Evolutionary conservation across 768 basidiomycete genomes (phyloP), one percentile per base, ranked within the genome.

Genomic region (Austroboletus festivus): DNA sequence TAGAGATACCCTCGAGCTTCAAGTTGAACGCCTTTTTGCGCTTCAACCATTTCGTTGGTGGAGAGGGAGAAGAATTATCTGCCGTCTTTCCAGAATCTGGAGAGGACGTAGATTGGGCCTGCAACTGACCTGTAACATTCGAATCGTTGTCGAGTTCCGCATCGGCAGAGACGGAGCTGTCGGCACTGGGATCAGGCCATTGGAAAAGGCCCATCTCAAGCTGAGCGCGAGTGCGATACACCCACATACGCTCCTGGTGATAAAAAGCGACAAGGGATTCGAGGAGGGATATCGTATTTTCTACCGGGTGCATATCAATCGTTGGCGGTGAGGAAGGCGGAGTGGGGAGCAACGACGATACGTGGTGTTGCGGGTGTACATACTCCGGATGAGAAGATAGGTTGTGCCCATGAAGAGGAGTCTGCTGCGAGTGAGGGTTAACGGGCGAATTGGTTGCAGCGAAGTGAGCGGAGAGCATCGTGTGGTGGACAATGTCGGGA

Each of bases 401-500:
- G 39, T 9, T 56, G 60, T 51, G 61, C 13, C 31, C 31, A 46
- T 58, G 56, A 61, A 42, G 70, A 44, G 52, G 64, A 38, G 61
- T 67, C 54, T 60, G 57, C 23, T 58, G 65, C 19, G 53, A 16
- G n/a, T 54, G 57, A 7, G 55, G 51, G 21, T 56, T 59, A 23
- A 47, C 45, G 42, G 52, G 55, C n/a, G 64, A 49, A 22, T 44
- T 48, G 47, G 44, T 43, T 0, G 56, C 42, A 48, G 31, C 12
- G 13, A 54, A 67, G 35, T 68, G 64, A 1, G 55, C 47, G 12
- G 96, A 95, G 51, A 95, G 96, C 95, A 93, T 95, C 56, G 61
- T n/a, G n/a, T n/a, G n/a, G n/a, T 53, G 42, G 26, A 33, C 41
- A 9, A 1, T 44, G 47, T 33, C 47, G 35, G 50, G 10, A 47